Evolutionary conservation across 257 asterid genomes (phyloP), one percentile per base, ranked within the genome.

Genomic region (Misopates orontium): DNA sequence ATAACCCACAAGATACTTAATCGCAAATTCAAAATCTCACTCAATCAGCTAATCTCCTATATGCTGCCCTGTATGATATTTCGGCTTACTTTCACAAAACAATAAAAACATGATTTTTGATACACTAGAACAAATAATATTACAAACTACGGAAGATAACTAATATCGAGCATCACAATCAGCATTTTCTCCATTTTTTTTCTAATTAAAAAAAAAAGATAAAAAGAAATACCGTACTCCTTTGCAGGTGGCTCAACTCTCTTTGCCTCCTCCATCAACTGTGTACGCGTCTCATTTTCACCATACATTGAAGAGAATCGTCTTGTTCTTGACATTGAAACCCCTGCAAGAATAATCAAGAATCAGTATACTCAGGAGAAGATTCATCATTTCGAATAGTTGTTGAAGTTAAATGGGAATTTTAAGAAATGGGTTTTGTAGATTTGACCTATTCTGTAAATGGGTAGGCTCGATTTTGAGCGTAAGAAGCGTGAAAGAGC

Each of bases 151-250:
- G 2, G 36, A 60, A 19, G 19, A 60, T 39, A 39, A 2, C 8
- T 1, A 4, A 62, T 44, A 45, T 8, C 23, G 20, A n/a, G 24
- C 24, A 22, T n/a, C 42, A 55, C 23, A 45, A 41, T 2, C 20
- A 20, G 20, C 5, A 13, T 20, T 20, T 3, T 1, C 20, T 21
- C 25, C 25, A 45, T 13, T 6, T 5, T 18, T 21, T 19, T 1
- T 13, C 20, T 7, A 24, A 20, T 15, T 31, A 23, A 19, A 71
- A 11, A 56, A 4, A 28, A 44, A 10, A 31, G 51, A 16, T 6
- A 28, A 28, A n/a, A n/a, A n/a, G n/a, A n/a, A 54, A 47, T 12
- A 68, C 47, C 77, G 66, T 56, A 79, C 89, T 71, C 74, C 65
- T 61, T 52, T 52, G 65, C 69, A 45, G 28, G 23, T 54, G 63